phyloP scores from a whole-genome alignment of 2,329 filamentous ascomycete genomes.

The Ophiostoma montium region DNA sequence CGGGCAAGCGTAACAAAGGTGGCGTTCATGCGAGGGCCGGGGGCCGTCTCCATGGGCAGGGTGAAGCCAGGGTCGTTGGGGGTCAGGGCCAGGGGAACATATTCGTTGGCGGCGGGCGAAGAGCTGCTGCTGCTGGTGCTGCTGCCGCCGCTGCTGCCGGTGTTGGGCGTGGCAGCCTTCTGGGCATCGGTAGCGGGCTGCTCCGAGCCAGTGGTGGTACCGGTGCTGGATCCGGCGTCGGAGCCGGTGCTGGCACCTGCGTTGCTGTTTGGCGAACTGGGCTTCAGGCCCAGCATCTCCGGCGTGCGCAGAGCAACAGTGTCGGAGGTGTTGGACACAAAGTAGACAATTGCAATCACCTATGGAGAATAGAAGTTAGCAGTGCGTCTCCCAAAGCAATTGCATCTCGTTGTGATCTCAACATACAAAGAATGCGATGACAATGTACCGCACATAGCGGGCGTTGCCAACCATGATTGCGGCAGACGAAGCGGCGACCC shows the following conservation, averaged over 20 bases:
- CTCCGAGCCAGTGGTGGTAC: too few species aligned
- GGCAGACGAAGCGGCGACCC: conserved; percentile 2
- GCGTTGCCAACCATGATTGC: conserved; percentile 46
- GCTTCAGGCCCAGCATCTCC: conserved; percentile 11
- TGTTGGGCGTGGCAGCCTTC: background rate
- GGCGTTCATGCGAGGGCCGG: conserved; percentile 76
- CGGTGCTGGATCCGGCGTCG: too few species aligned
- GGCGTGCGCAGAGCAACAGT: conserved; percentile 22
- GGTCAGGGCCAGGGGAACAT: conserved; percentile 33
- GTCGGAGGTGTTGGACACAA: conserved; percentile 51
- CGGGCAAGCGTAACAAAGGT: conserved; percentile 94
- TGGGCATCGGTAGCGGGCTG: conserved; percentile 21
- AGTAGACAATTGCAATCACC: conserved; percentile 64
- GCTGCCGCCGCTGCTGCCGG: conserved; percentile 10
- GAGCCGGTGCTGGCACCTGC: too few species aligned
- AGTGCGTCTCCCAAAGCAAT: background rate
- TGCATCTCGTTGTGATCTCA: too few species aligned
- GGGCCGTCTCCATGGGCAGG: conserved; percentile 35
- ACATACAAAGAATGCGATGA: conserved; percentile 68
- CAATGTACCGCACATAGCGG: conserved; percentile 63
- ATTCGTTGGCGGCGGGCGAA: conserved; percentile 18
- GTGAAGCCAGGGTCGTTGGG: conserved; percentile 40
- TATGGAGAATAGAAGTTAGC: conserved; percentile 16
- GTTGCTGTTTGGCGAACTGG: background rate
- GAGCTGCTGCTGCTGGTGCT: conserved; percentile 14